Conservation (phyloP, 257 asterid genomes). For the Solanum pinnatisectum region DNA sequence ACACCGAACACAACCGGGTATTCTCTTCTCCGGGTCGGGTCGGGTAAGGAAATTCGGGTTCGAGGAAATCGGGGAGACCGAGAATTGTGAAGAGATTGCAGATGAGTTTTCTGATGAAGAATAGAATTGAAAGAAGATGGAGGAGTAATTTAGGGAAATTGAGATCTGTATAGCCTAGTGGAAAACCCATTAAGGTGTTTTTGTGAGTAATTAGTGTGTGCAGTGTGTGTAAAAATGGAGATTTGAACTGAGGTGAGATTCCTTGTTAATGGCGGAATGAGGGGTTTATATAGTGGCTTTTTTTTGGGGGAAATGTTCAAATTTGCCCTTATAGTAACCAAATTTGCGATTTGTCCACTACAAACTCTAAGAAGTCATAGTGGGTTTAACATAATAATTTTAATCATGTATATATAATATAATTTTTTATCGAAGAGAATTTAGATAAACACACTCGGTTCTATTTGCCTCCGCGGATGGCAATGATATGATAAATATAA, state of each 20-base stretch:
- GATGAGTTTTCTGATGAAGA: slow-evolving; percentile 31
- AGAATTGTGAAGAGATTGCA: slow-evolving; percentile 23
- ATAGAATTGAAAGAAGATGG: slow-evolving; percentile 38
- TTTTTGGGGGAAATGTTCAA: background rate
- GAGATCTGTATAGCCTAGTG: slow-evolving; percentile 63
- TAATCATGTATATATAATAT: too few relatives aligned
- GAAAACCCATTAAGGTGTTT: slow-evolving; percentile 61
- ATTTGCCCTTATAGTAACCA: background rate
- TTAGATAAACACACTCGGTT: rapidly evolving
- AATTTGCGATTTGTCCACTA: too few relatives aligned
- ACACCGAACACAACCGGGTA: background rate
- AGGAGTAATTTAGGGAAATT: slow-evolving; percentile 62
- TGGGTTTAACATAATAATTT: background rate
- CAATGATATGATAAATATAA: background rate
- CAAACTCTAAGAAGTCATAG: background rate
- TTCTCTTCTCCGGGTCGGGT: background rate
- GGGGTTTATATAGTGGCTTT: slow-evolving; percentile 15
- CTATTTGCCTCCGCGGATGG: background rate
- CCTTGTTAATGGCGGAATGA: background rate
- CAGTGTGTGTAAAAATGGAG: background rate
- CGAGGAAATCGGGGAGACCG: slow-evolving; percentile 52
- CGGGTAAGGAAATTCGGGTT: slow-evolving; percentile 1
- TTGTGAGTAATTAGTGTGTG: background rate
- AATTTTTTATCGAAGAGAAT: too few relatives aligned
- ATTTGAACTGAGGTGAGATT: background rate